phyloP scores from a whole-genome alignment of 441 rosid genomes.

The Breynia disticha region DNA sequence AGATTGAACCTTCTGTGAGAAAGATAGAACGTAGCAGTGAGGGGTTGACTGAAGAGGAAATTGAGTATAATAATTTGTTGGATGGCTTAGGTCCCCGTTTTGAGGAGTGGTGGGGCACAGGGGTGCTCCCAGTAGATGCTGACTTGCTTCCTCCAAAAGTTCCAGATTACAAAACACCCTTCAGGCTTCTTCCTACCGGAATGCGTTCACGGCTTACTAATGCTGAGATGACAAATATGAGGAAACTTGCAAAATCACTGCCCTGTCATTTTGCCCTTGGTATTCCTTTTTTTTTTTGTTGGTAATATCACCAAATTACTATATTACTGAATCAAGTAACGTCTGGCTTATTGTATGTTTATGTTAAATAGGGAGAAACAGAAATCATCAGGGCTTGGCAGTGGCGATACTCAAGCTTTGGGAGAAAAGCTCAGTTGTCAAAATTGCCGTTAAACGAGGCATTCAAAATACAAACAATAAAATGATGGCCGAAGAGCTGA shows the following conservation, averaged over 20 bases:
- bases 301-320: background rate
- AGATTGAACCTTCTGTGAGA: conserved; percentile 28
- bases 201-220: conserved; percentile 85
- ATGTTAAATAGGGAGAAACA: conserved; percentile 62
- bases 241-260: conserved; percentile 79
- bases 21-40: conserved; percentile 21
- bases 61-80: conserved; percentile 55
- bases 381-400: conserved; percentile 95
- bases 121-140: conserved; percentile 90
- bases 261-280: conserved; percentile 99
- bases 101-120: conserved; percentile 98
- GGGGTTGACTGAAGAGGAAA: conserved; percentile 70
- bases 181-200: conserved; percentile 92
- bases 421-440: conserved; percentile 86
- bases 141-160: conserved; percentile 77
- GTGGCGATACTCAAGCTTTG: conserved; percentile 75
- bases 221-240: conserved; percentile 89
- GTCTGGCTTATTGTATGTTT: conserved; percentile 15
- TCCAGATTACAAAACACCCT: conserved; percentile 84
- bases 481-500: conserved; percentile 88
- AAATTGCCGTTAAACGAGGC: conserved; percentile 94
- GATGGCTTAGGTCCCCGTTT: conserved; percentile 93
- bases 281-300: conserved; percentile 22
- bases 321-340: conserved; percentile 8
- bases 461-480: conserved; percentile 97